These are phyloP conservation scores for Mucor ambiguus DNA, from an alignment of 371 early-diverging fungal genomes.

Conservation along the genomic window DNA sequence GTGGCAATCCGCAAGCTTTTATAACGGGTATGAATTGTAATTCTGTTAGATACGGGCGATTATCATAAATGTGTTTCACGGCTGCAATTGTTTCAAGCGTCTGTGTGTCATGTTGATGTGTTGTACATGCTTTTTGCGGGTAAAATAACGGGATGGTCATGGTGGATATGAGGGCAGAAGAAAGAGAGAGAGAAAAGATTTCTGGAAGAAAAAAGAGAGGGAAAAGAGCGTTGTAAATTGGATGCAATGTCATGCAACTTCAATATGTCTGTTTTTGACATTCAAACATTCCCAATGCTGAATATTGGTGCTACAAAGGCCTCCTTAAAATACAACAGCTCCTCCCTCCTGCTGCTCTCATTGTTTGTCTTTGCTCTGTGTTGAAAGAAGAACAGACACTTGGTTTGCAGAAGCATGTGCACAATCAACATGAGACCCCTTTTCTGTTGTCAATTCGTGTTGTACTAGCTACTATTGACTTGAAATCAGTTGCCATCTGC, in stretches of 20 bases:
- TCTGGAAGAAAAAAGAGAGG: neutral
- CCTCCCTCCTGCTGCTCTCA: neutral
- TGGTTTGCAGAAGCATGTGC: neutral
- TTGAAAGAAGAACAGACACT: neutral
- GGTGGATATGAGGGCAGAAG: conserved; percentile 11
- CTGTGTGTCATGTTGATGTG: neutral
- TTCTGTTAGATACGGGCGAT: conserved; percentile 35
- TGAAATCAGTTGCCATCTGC: too few relatives aligned
- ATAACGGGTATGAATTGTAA: conserved; percentile 56
- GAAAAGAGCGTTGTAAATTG: neutral
- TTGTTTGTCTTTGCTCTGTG: neutral
- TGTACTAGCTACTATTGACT: neutral
- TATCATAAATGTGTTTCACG: conserved; percentile 17
- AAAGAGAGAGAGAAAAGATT: conserved; percentile 19
- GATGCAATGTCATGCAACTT: conserved; percentile 17
- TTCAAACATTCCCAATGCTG: conserved; percentile 21
- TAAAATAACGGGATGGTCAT: conserved; percentile 15
- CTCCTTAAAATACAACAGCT: conserved; percentile 11
- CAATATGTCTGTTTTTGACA: conserved; percentile 23
- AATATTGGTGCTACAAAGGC: conserved; percentile 6
- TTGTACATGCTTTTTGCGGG: neutral
- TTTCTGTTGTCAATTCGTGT: neutral
- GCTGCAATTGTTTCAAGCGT: conserved; percentile 8
- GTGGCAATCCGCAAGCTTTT: conserved; percentile 57
- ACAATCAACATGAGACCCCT: neutral